phyloP scores from a whole-genome alignment of 1,139 yeast species.

The Wickerhamomyces sp. region DNA sequence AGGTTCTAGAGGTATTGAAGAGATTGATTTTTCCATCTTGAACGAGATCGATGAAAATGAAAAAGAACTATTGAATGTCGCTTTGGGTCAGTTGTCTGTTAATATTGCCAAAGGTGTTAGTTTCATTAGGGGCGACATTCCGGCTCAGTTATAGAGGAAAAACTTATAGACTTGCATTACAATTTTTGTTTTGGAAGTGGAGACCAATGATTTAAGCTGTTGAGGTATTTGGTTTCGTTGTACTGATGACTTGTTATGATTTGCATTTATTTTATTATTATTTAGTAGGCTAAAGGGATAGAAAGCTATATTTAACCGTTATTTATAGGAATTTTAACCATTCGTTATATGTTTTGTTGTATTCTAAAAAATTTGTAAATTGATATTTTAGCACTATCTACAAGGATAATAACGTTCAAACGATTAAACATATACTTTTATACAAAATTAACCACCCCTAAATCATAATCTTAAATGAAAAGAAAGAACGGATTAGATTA shows the following conservation, averaged over 20 bases:
- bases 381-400: no score
- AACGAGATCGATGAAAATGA: constrained; percentile 53
- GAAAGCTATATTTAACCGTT: not conserved
- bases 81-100: constrained; percentile 51
- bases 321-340: no score
- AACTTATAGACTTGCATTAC: no score
- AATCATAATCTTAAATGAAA: constrained; percentile 8
- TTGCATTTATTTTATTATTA: constrained; percentile 1
- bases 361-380: no score
- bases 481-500: constrained; percentile 35
- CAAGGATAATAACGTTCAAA: not conserved
- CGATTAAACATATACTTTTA: constrained; percentile 10
- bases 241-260: constrained; percentile 6
- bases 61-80: constrained; percentile 49
- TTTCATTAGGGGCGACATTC: constrained; percentile 33
- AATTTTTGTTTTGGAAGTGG: no score
- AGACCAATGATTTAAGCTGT: no score
- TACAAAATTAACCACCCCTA: constrained; percentile 6
- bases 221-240: no score
- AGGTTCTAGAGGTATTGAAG: constrained; percentile 53
- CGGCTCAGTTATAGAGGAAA: constrained; percentile 5
- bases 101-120: constrained; percentile 59
- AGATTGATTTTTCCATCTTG: constrained; percentile 46
- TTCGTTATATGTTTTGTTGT: no score
- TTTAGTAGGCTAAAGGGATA: not conserved